A percentile compares a stretch with the other conserved stretches of the same genome.
Evolutionary conservation across 805 yeast species (phyloP).

Genomic region (Candida sphagnicola): DNA sequence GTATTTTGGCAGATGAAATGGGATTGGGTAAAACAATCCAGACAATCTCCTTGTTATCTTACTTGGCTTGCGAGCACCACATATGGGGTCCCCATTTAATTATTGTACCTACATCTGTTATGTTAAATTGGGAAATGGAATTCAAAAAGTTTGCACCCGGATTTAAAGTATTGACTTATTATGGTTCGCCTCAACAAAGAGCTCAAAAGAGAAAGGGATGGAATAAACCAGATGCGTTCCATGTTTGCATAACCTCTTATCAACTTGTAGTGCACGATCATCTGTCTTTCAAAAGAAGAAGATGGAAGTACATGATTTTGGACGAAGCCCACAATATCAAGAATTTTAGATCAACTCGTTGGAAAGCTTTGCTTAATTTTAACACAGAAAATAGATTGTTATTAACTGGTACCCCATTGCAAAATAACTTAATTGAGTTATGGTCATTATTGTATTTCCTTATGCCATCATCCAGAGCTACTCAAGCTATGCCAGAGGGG

Average conservation of each 20-base stretch:
- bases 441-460: constrained; percentile 94
- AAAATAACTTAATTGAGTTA: constrained; percentile 88
- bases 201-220: constrained; percentile 95
- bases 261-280: constrained; percentile 98
- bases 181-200: constrained; percentile 96
- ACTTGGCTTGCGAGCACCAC: constrained; percentile 88
- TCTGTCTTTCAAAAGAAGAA: constrained; percentile 83
- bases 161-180: constrained; percentile 88
- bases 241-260: constrained; percentile 94
- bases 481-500: constrained; percentile 83
- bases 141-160: constrained; percentile 98
- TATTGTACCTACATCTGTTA: constrained; percentile 95
- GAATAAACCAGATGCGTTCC: constrained; percentile 95
- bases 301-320: constrained; percentile 93
- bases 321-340: constrained; percentile 99
- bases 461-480: constrained; percentile 84
- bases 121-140: constrained; percentile 99
- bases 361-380: constrained; percentile 94
- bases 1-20: constrained; percentile 98
- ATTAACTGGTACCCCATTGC: constrained; percentile 95
- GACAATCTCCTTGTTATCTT: constrained; percentile 81
- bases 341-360: constrained; percentile 91
- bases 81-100: constrained; percentile 98
- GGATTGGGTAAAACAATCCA: constrained; percentile 97
- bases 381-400: constrained; percentile 85